These are phyloP conservation scores for Ottelia alismoides DNA, from an alignment of 106 monocot species.

Conservation along the genomic window DNA sequence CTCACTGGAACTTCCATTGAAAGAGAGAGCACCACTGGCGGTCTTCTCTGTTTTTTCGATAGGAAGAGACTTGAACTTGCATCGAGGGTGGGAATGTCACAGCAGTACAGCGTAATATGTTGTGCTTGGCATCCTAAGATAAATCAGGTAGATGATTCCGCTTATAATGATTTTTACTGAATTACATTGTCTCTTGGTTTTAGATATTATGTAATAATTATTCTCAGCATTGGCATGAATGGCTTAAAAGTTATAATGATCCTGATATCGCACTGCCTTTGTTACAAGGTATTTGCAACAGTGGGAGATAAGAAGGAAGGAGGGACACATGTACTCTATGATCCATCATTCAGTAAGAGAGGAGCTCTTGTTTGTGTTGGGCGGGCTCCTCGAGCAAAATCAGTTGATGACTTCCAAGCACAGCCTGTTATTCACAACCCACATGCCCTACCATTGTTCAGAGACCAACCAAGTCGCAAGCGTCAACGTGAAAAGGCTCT, in stretches of 20 bases:
- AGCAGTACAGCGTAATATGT: conserved; percentile 63
- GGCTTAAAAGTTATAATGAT: not conserved
- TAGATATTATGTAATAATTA: not conserved
- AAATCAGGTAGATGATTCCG: conserved; percentile 39
- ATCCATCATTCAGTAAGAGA: conserved; percentile 82
- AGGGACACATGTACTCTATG: conserved; percentile 85
- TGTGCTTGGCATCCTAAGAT: conserved; percentile 91
- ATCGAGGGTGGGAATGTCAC: conserved; percentile 75
- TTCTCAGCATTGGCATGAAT: not conserved
- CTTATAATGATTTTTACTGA: not conserved
- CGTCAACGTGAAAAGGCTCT: conserved; percentile 83
- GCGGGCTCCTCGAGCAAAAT: conserved; percentile 78
- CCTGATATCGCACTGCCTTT: no score
- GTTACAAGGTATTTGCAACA: conserved; percentile 91
- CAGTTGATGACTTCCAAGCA: conserved; percentile 76
- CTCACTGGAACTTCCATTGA: conserved; percentile 94
- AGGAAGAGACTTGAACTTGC: conserved; percentile 87
- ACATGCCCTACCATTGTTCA: conserved; percentile 86
- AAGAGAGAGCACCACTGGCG: conserved; percentile 58
- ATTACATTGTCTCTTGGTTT: not conserved
- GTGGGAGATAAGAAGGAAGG: conserved; percentile 95
- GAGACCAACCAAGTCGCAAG: conserved; percentile 89
- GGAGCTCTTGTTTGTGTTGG: conserved; percentile 94
- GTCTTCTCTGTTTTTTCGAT: conserved; percentile 76
- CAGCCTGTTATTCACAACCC: conserved; percentile 92